Evolutionary conservation across 2,329 filamentous ascomycete genomes (phyloP).

Genomic region (Keithomyces neogunnii): DNA sequence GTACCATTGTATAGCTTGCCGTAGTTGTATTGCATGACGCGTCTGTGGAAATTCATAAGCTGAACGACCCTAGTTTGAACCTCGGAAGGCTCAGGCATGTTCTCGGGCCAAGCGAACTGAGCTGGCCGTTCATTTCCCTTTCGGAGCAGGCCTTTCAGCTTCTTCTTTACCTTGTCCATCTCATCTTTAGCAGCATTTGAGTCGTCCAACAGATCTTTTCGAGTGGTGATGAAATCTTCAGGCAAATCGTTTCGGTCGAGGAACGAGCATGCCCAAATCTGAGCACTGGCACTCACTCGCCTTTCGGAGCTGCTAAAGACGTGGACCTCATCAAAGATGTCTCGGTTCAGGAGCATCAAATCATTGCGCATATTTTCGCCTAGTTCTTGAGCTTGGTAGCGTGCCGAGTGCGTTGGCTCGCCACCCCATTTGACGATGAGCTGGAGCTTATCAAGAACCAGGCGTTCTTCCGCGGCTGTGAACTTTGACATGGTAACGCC

Average conservation of each 20-base stretch:
- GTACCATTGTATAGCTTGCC: conserved; percentile 64
- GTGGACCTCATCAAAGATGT: conserved; percentile 84
- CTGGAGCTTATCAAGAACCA: conserved; percentile 91
- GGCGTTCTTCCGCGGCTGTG: conserved; percentile 83
- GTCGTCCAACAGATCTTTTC: conserved; percentile 92
- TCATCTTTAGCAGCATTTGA: conserved; percentile 98
- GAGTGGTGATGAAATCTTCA: conserved; percentile 78
- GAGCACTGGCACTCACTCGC: conserved; percentile 88
- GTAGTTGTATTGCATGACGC: conserved; percentile 93
- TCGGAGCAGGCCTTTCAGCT: conserved; percentile 83
- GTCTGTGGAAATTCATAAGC: conserved; percentile 94
- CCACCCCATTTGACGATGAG: conserved; percentile 99
- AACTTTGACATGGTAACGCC: conserved; percentile 90
- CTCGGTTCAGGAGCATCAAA: conserved; percentile 82
- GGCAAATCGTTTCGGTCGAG: conserved; percentile 78
- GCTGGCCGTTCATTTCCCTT: conserved; percentile 90
- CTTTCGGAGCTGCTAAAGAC: conserved; percentile 95
- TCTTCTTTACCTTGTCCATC: conserved; percentile 99
- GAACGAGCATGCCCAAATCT: conserved; percentile 91
- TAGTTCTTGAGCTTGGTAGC: conserved; percentile 92
- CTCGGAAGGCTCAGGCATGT: conserved; percentile 87
- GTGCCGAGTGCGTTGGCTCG: conserved; percentile 92
- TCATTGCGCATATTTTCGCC: conserved; percentile 96
- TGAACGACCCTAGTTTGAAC: conserved; percentile 89
- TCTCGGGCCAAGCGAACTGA: conserved; percentile 96